Base-by-base conservation (phyloP, 129 eudicot species). In the Logfia minima region DNA sequence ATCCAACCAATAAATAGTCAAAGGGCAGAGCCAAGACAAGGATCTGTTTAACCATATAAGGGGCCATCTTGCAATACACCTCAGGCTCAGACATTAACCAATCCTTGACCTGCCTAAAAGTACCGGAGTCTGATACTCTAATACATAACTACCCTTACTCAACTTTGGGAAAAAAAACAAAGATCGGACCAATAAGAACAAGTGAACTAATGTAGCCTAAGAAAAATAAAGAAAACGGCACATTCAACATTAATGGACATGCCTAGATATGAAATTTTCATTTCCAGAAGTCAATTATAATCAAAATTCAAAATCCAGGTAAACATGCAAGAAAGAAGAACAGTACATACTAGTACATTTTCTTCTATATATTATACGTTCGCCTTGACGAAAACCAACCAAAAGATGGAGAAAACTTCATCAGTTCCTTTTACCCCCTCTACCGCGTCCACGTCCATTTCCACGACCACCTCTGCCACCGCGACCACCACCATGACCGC, bases 401-500 rank as follows among this genome's bases (percentile, higher is more conserved):
- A 19, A 63, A 17, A 37, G 22, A 65, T 6, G 24, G 32, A 4
- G 18, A 21, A 6, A 5, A 23, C 6, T 23, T 60, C 29, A 67
- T 86, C 83, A 89, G 52, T 84, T 85, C 83, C 92, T 84, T 80
- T 70, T 90, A 7, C 86, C 83, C 0, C 88, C 85, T 39, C 88
- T 70, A 7, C 91, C 86, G 37, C 85, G 87, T n/a, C 78, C 88
- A 55, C 88, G 86, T 75, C 94, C 85, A 80, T 82, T 84, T 19
- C 93, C 92, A 72, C 88, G 82, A 0, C 90, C 89, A 60, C 92
- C 89, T 37, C 86, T 34, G 6, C 96, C 85, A 1, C 89, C 86
- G 3, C 85, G 68, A 2, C 60, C 22, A 2, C 74, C 55, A 3
- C 84, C 79, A 28, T 80, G 78, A 21, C 82, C 77, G 1, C 92